Percentiles rank a stretch among this genome's conserved stretches.
Evolutionary conservation across 768 basidiomycete genomes (phyloP).

Genomic region (Pholiota conissans): DNA sequence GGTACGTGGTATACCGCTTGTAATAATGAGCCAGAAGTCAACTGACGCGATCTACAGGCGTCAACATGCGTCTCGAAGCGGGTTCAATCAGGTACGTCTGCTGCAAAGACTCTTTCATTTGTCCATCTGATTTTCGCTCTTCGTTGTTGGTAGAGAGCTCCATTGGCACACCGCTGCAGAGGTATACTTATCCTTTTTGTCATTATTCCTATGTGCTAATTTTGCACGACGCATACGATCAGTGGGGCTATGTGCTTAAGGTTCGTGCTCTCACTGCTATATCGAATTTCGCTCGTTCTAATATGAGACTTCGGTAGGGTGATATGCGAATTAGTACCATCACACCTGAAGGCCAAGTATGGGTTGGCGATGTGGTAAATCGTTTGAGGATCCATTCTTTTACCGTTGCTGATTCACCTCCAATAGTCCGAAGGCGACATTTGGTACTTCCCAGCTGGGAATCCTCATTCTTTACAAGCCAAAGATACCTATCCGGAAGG

Average conservation of each 20-base stretch:
- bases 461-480: slow-evolving; percentile 57
- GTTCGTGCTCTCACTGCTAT: slow-evolving; percentile 18
- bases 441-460: slow-evolving; percentile 62
- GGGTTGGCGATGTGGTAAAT: slow-evolving; percentile 53
- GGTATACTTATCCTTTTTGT: slow-evolving; percentile 20
- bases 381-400: no score
- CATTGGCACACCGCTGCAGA: slow-evolving; percentile 59
- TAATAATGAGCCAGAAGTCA: background rate
- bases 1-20: slow-evolving; percentile 21
- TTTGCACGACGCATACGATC: slow-evolving; percentile 1
- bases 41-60: slow-evolving; percentile 28
- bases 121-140: slow-evolving; percentile 1
- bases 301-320: slow-evolving; percentile 30
- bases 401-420: background rate
- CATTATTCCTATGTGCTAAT: background rate
- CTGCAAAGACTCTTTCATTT: background rate
- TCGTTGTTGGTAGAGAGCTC: slow-evolving; percentile 43
- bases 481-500: slow-evolving; percentile 46
- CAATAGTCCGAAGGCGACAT: slow-evolving; percentile 38
- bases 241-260: slow-evolving; percentile 58
- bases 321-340: slow-evolving; percentile 48
- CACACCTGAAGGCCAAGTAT: slow-evolving; percentile 51
- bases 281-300: background rate
- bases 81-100: slow-evolving; percentile 46
- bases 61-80: slow-evolving; percentile 56